Base-by-base conservation (phyloP, 345 rosid species). In the Boechera retrofracta region DNA sequence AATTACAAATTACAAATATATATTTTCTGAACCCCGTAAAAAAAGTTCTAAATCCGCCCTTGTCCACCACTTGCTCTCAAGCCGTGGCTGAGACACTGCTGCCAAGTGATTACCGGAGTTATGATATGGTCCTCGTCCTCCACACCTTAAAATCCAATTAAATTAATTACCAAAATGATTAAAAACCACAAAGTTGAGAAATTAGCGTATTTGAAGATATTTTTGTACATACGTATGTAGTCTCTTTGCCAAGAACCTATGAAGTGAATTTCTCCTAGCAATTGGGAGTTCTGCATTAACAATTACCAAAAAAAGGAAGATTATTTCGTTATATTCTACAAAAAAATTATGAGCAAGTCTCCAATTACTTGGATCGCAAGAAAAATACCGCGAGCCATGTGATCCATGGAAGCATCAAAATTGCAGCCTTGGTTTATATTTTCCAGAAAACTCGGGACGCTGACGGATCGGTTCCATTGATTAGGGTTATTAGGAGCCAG, bases 161-260 rank as follows among this genome's bases (percentile, higher is more conserved):
- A 35, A 12, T 51, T 11, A 18, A 10, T 12, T 51, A 31, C 44
- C 15, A 52, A 53, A 67, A 7, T 35, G 4, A 8, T 44, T 3
- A 2, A 0, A 35, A 31, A 4, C 32, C 32, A 31, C 2, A 67
- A 52, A 52, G 3, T 24, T 13, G 29, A 54, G 52, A 55, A 69
- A 15, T 54, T 35, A 36, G 39, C n/a, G 57, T 31, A 67, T 69
- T 54, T 39, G 5, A 26, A 69, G 10, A 53, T 13, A 39, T n/a
- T 42, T 5, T 33, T 59, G 15, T 59, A 32, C 1, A 48, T 89
- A 92, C 97, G 96, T 87, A 72, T 92, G 92, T 78, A 82, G 85
- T 68, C 98, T 85, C 91, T 89, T 90, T 84, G 87, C 96, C 79
- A 90, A 49, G 85, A 92, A 90, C 67, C 98, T 83, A 65, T 89